These are phyloP conservation scores for Pseudogymnoascus sp. DNA, from an alignment of 2,329 filamentous ascomycete species.

Conservation along the genomic window DNA sequence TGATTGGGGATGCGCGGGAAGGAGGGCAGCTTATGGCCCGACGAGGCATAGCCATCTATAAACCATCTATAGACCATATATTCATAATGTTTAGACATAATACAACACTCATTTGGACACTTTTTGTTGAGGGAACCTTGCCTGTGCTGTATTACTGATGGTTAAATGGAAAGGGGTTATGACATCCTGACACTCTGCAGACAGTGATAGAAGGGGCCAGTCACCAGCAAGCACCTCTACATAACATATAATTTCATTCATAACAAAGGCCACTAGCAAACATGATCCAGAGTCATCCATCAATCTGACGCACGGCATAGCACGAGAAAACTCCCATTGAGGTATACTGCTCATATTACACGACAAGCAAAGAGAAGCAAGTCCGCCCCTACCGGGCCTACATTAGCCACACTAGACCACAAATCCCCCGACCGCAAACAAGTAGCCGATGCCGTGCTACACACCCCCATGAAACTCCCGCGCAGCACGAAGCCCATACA, in stretches of 20 bases:
- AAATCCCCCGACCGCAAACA: not conserved
- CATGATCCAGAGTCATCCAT: not conserved
- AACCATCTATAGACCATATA: not conserved
- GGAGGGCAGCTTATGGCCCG: not conserved
- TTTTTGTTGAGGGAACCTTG: not conserved
- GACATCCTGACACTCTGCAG: not conserved
- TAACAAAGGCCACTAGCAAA: not conserved
- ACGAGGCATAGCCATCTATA: not conserved
- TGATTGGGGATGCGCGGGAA: not conserved
- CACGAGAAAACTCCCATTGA: not conserved
- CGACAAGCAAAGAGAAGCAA: conserved; percentile 1
- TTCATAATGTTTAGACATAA: not conserved
- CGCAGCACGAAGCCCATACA: not conserved
- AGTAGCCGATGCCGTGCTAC: not conserved
- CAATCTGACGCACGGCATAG: not conserved
- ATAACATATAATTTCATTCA: not conserved
- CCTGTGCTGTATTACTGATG: not conserved
- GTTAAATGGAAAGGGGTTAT: not conserved
- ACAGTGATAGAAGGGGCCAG: not conserved
- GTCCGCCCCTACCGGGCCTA: not conserved
- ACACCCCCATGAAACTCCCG: not conserved
- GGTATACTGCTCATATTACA: conserved; percentile 8
- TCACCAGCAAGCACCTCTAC: not conserved
- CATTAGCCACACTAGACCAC: not conserved
- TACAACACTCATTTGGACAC: not conserved